Base-by-base conservation (phyloP, 352 stramenopile species). In the Thalassiosira exigua region DNA sequence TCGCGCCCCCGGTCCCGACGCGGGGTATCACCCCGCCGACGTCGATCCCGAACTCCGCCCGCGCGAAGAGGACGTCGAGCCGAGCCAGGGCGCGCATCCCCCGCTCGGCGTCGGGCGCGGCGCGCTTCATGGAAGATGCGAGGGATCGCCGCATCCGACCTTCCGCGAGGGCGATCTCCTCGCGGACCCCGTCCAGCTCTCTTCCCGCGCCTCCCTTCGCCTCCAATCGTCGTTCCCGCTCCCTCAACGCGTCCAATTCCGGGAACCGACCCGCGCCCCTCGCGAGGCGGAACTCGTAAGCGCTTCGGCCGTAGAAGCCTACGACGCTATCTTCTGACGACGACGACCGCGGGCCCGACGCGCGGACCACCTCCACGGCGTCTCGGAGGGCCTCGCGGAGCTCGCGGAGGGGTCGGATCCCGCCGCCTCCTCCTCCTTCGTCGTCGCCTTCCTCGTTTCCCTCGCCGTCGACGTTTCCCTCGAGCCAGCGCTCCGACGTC, bases 31-130 rank as follows among this genome's bases (percentile, higher is more conserved):
- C 22, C 7, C 90, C 88, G 64, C 84, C 69, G n/a, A 84, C 66
- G 5, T 60, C 68, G 14, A 57, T 44, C 7, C 86, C 89, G 75
- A 93, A 92, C 44, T 75, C 70, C 3, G 83, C 90, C 24, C 84
- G 82, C 4, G 92, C 89, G 65, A 91, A 89, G 7, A 92, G 78
- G 7, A 86, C 61, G 86, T 96, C 92, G 4, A 96, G 69, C 11
- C 75, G 67, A 24, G 86, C 90, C n/a, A 92, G 65, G 12, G 77
- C 75, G 46, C 84, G 39, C 32, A 95, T 67, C 11, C 64, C 82
- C 9, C 56, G 29, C 46, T 84, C 32, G n/a, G 93, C 75, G 73
- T 53, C 56, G 24, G 36, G 56, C 21, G 71, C 41, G 51, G 44
- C 66, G 60, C 64, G 33, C 24, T 81, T 36, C 52, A 93, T 82